Evolutionary conservation across 2,329 filamentous ascomycete species (phyloP).

Genomic region (Trichoderma sp.): DNA sequence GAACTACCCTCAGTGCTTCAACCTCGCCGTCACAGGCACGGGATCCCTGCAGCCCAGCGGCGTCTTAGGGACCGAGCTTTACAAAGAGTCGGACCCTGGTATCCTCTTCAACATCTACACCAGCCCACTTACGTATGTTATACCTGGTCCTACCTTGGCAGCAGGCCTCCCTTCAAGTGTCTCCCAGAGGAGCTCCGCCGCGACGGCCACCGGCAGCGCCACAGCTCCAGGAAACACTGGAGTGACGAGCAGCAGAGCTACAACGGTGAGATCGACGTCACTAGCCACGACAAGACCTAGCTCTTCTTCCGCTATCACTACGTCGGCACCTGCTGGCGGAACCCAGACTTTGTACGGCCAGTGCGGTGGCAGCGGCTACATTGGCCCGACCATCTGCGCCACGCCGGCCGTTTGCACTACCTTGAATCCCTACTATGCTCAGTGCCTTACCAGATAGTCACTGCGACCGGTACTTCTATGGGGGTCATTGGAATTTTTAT

Average conservation of each 20-base stretch:
- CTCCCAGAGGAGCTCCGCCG: constrained; percentile 26
- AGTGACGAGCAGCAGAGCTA: background rate
- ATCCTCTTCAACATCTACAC: constrained; percentile 37
- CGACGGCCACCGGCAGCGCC: constrained; percentile 23
- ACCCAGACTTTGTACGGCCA: constrained; percentile 13
- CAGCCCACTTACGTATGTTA: constrained; percentile 27
- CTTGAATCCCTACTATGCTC: constrained; percentile 13
- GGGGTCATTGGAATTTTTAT: background rate
- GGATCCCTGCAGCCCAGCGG: constrained; percentile 34
- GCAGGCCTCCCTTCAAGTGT: constrained; percentile 28
- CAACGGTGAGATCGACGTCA: background rate
- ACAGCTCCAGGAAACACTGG: background rate
- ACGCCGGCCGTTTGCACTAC: constrained; percentile 10
- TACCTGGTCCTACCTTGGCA: constrained; percentile 33
- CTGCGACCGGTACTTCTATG: background rate
- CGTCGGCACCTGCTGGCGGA: background rate
- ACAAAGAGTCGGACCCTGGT: constrained; percentile 35
- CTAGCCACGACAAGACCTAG: background rate
- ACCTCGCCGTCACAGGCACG: constrained; percentile 44
- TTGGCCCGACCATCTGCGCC: constrained; percentile 7
- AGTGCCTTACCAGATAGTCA: background rate
- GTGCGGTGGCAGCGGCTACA: constrained; percentile 11
- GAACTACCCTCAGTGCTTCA: constrained; percentile 53
- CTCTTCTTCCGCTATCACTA: background rate
- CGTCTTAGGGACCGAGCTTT: constrained; percentile 37